Conservation (phyloP, 1,139 yeast species). For the Saccharomyces hybrid region DNA sequence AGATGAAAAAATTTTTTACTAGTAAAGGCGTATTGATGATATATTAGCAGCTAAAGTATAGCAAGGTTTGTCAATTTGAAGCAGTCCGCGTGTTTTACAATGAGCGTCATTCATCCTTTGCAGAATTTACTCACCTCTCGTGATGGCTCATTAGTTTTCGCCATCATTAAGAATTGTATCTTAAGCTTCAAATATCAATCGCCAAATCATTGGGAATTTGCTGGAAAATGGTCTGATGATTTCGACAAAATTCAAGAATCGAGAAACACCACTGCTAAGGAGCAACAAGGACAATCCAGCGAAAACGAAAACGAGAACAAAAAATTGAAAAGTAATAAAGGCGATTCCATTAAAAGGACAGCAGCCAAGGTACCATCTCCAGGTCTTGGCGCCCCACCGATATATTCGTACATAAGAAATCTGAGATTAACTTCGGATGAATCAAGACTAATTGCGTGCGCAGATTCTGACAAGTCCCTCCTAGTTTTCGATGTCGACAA, state of each 20-base stretch:
- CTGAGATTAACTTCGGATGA: conserved; percentile 48
- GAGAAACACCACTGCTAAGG: conserved; percentile 41
- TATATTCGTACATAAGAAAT: conserved; percentile 58
- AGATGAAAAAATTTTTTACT: background rate
- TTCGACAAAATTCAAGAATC: conserved; percentile 37
- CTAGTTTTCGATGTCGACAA: conserved; percentile 47
- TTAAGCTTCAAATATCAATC: conserved; percentile 39
- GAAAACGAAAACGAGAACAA: conserved; percentile 25
- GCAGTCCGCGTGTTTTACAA: conserved; percentile 1
- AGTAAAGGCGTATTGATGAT: background rate
- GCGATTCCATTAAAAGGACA: conserved; percentile 26
- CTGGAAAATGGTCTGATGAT: conserved; percentile 54
- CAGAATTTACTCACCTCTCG: conserved; percentile 44
- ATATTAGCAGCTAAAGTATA: background rate
- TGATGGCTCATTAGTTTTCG: conserved; percentile 43
- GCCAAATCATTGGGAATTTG: conserved; percentile 27
- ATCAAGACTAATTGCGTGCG: conserved; percentile 52
- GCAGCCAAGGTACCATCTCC: conserved; percentile 53
- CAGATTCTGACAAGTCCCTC: conserved; percentile 79
- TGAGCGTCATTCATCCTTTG: conserved; percentile 59
- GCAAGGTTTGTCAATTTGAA: background rate
- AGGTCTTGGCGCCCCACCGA: conserved; percentile 60
- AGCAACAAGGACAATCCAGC: conserved; percentile 34
- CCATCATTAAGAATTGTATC: conserved; percentile 49
- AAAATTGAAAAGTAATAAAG: conserved; percentile 33